Base-by-base conservation (phyloP, 106 monocot species). In the Cymbidium sinense region DNA sequence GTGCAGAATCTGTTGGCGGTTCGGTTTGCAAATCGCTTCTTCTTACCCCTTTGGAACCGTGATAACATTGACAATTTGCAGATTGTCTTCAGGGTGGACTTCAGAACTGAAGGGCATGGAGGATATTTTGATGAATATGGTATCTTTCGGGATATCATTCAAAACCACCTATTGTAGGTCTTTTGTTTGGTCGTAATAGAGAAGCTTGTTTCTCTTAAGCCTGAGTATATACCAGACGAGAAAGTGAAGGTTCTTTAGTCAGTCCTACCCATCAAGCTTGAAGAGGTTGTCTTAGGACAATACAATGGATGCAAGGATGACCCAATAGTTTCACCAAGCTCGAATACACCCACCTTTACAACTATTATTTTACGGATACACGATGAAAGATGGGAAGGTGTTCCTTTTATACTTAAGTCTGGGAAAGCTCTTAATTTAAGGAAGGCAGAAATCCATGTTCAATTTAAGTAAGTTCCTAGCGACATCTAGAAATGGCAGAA, bases 361-460 rank as follows among this genome's bases (percentile, higher is more conserved):
- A 88, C 89, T 75, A 85, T 91, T 31, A 73, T 96, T 79, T 71
- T 96, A 30, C 74, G 84, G 47, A 94, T 96, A 80, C 91, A 96
- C 78, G 94, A 91, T 86, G 96, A 96, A 89, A 91, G 96, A 96
- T 96, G 96, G 96, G 96, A 96, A 89, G 96, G 96, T 96, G 96
- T 96, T 64, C 96, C 96, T 54, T 94, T 96, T 80, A 96, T 96
- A 54, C 81, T 96, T 13, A 96, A 96, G 88, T 93, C 96, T 47
- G 96, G 96, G 82, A 96, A 96, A 84, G 91, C 96, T 50, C 80
- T 96, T 82, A 94, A 91, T 82, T 93, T 91, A 52, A 96, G 85
- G 75, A 96, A 96, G 77, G 94, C 96, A 34, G 96, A 96, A 90
- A 88, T 96, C 37, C 91, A 94, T 58, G 89, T 96, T 47, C 96